Evolutionary conservation across 768 basidiomycete genomes (phyloP).

Genomic region (Phanerochaete carnosa): DNA sequence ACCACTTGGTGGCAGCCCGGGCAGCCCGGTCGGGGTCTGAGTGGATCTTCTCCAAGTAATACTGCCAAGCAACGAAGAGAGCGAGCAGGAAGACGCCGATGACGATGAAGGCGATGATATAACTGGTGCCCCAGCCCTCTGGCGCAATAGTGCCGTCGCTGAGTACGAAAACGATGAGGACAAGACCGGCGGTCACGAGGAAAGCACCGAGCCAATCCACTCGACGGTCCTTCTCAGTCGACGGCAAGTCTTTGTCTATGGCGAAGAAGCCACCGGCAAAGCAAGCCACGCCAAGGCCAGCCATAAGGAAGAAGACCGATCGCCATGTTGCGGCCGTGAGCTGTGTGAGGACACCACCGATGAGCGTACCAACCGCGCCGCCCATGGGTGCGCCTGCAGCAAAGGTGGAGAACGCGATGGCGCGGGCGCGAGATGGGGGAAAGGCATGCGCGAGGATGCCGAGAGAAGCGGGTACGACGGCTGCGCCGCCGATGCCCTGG

Average conservation of each 20-base stretch:
- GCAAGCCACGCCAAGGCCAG: slow-evolving; percentile 53
- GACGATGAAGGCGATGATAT: slow-evolving; percentile 70
- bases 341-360: slow-evolving; percentile 75
- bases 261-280: slow-evolving; percentile 51
- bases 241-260: slow-evolving; percentile 54
- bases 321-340: slow-evolving; percentile 57
- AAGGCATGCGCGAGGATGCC: slow-evolving; percentile 84
- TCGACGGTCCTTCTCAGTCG: slow-evolving; percentile 31
- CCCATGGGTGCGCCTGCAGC: slow-evolving; percentile 85
- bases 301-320: slow-evolving; percentile 56
- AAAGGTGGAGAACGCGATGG: slow-evolving; percentile 80
- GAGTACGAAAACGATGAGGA: slow-evolving; percentile 71
- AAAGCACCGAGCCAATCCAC: slow-evolving; percentile 79
- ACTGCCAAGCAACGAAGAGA: slow-evolving; percentile 65
- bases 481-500: slow-evolving; percentile 80
- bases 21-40: slow-evolving; percentile 10
- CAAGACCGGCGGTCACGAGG: slow-evolving; percentile 61
- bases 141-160: slow-evolving; percentile 62
- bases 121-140: slow-evolving; percentile 56
- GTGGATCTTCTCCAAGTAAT: slow-evolving; percentile 45
- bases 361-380: slow-evolving; percentile 59
- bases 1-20: slow-evolving; percentile 14
- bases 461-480: slow-evolving; percentile 71
- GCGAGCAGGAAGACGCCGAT: slow-evolving; percentile 53
- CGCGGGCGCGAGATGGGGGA: slow-evolving; percentile 61